These are phyloP conservation scores for Leccinum incarnatum DNA, from an alignment of 768 basidiomycete genomes.

Conservation along the genomic window DNA sequence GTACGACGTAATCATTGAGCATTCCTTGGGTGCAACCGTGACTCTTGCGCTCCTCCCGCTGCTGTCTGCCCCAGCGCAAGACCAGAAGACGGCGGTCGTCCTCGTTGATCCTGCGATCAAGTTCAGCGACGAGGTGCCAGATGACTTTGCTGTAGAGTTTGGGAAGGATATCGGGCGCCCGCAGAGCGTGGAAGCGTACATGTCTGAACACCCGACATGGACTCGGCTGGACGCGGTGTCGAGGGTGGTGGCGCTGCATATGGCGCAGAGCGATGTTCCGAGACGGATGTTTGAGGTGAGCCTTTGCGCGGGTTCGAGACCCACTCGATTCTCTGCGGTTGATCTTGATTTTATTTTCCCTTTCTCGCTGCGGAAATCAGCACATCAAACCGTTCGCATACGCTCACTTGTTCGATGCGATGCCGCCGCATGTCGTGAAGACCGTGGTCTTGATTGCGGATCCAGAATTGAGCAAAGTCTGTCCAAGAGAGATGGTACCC, in stretches of 20 bases:
- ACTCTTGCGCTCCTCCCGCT: conserved; percentile 10
- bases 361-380: not conserved
- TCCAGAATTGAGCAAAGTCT: conserved; percentile 2
- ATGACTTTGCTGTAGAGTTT: not conserved
- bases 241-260: conserved; percentile 10
- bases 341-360: not conserved
- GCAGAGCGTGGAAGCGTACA: conserved; percentile 5
- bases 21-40: conserved; percentile 14
- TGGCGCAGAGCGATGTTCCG: conserved; percentile 6
- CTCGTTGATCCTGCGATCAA: conserved; percentile 18
- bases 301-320: not conserved
- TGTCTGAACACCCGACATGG: conserved; percentile 15
- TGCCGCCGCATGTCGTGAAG: conserved; percentile 13
- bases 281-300: conserved; percentile 10
- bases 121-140: not conserved
- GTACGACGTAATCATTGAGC: conserved; percentile 17
- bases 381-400: conserved; percentile 17
- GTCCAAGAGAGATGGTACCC: conserved; percentile 5
- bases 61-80: not conserved
- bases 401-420: conserved; percentile 6
- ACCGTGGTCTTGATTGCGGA: conserved; percentile 14
- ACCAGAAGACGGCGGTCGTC: conserved; percentile 2
- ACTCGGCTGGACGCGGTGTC: conserved; percentile 12
- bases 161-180: not conserved
- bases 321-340: not conserved